phyloP scores from a whole-genome alignment of 176 grass and related monocot species.

The Panicum miliaceum region DNA sequence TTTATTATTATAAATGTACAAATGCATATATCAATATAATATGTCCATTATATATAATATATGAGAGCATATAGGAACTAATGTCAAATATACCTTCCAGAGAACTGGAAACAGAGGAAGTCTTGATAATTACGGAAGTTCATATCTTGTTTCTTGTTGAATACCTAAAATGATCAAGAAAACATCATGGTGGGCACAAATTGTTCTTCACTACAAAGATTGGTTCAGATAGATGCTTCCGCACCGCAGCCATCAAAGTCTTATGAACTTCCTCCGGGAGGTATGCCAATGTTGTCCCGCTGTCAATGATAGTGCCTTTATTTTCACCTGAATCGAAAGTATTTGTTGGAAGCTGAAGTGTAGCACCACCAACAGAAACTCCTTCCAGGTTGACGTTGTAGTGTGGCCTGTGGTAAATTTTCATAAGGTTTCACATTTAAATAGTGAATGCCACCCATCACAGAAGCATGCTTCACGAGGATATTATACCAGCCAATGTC shows the following conservation, averaged over 20 bases:
- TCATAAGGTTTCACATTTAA: neutral
- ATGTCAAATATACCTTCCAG: slow-evolving; percentile 62
- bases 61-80: neutral
- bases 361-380: slow-evolving; percentile 70
- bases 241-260: slow-evolving; percentile 55
- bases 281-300: slow-evolving; percentile 92
- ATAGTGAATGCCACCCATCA: slow-evolving; percentile 13
- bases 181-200: slow-evolving; percentile 15
- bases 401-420: slow-evolving; percentile 64
- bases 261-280: slow-evolving; percentile 71
- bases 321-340: slow-evolving; percentile 55
- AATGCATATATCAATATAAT: slow-evolving; percentile 14
- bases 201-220: slow-evolving; percentile 15
- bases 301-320: slow-evolving; percentile 89
- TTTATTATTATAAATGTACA: neutral
- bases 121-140: slow-evolving; percentile 53
- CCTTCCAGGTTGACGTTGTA: slow-evolving; percentile 88
- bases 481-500: neutral
- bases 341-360: slow-evolving; percentile 67
- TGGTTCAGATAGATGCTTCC: slow-evolving; percentile 25
- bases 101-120: slow-evolving; percentile 74
- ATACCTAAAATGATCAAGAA: slow-evolving; percentile 59
- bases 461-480: neutral
- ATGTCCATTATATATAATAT: neutral
- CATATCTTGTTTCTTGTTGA: slow-evolving; percentile 59